Evolutionary conservation across 768 basidiomycete species (phyloP).

Genomic region (Collybia mongolica): DNA sequence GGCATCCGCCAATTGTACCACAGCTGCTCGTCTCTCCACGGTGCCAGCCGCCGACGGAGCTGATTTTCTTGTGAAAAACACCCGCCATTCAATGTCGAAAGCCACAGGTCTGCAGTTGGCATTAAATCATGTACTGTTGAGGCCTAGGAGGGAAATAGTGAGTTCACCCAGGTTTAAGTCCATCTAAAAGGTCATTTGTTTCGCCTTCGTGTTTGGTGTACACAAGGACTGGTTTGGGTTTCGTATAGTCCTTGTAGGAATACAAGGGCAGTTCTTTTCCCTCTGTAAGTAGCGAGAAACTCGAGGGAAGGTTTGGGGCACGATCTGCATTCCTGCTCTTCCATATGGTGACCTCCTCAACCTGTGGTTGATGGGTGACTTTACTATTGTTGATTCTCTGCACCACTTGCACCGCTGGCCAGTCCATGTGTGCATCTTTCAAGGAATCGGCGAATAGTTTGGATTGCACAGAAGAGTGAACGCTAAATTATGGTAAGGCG

Average conservation of each 20-base stretch:
- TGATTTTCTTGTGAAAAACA: constrained; percentile 11
- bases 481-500: neutral
- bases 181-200: constrained; percentile 25
- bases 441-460: neutral
- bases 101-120: constrained; percentile 21
- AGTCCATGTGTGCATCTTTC: neutral
- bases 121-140: neutral
- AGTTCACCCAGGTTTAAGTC: constrained; percentile 21
- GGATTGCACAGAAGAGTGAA: neutral
- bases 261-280: constrained; percentile 21
- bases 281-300: neutral
- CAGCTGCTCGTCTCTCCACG: constrained; percentile 22
- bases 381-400: no score
- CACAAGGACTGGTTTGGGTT: constrained; percentile 21
- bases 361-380: neutral
- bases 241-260: constrained; percentile 25
- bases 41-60: neutral
- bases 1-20: constrained; percentile 30
- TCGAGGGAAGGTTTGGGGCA: neutral
- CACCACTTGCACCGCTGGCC: no score
- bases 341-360: neutral
- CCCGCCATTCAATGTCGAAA: constrained; percentile 34
- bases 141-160: neutral
- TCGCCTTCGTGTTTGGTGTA: constrained; percentile 28
- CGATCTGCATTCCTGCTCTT: neutral